Evolutionary conservation across 805 yeast species (phyloP).

Genomic region (Sugiyamaella boreocaroliniensis): DNA sequence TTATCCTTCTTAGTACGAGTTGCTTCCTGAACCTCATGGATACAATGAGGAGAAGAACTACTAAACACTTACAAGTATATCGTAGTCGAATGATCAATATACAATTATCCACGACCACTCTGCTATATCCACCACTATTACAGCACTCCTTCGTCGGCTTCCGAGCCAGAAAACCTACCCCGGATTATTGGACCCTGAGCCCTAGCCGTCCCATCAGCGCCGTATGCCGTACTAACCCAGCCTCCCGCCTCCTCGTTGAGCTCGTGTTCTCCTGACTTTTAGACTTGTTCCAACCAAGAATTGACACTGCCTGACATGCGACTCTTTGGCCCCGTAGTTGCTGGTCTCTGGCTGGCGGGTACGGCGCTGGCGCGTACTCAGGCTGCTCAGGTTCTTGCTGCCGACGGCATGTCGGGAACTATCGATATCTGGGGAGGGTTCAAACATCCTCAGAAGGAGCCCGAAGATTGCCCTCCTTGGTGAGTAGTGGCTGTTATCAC

Average conservation of each 20-base stretch:
- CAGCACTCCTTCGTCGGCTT: too few relatives aligned
- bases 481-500: constrained; percentile 3
- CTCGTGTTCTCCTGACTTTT: not conserved
- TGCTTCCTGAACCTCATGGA: too few relatives aligned
- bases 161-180: not conserved
- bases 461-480: constrained; percentile 20
- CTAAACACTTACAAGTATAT: too few relatives aligned
- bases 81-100: too few relatives aligned
- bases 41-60: too few relatives aligned
- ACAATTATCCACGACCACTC: too few relatives aligned
- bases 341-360: not conserved
- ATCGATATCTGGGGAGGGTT: not conserved
- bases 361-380: not conserved
- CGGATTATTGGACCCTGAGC: not conserved
- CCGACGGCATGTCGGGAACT: not conserved
- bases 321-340: not conserved
- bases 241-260: not conserved
- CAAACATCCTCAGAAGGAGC: not conserved
- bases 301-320: not conserved
- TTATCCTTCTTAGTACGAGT: too few relatives aligned
- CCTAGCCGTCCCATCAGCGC: not conserved
- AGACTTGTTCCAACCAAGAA: not conserved
- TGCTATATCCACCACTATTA: too few relatives aligned
- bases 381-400: not conserved
- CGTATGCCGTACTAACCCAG: not conserved